Percentiles rank a stretch among this genome's conserved stretches.
Conservation (phyloP, 2,329 filamentous ascomycete species). For the Paramyrothecium sp. region DNA sequence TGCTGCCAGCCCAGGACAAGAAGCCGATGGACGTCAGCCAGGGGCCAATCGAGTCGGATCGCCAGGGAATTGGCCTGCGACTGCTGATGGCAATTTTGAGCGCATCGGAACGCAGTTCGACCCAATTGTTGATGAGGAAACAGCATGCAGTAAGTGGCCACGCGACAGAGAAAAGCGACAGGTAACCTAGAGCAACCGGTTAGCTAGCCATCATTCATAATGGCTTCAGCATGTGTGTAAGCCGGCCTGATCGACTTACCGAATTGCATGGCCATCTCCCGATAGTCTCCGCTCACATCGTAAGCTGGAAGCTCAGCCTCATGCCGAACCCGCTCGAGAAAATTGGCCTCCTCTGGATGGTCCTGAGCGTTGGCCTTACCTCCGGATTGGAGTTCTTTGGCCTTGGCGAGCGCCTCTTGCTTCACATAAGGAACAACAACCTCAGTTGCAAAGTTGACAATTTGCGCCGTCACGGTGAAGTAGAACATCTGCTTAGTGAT, state of each 20-base stretch:
- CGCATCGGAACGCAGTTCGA: constrained; percentile 89
- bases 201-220: constrained; percentile 15
- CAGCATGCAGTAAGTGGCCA: constrained; percentile 92
- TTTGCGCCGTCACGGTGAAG: constrained; percentile 90
- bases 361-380: constrained; percentile 58
- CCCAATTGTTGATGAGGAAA: constrained; percentile 93
- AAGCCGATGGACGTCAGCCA: constrained; percentile 86
- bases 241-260: constrained; percentile 35
- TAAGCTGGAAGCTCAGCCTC: constrained; percentile 83
- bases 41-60: constrained; percentile 90
- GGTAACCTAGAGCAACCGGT: constrained; percentile 59
- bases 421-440: constrained; percentile 83
- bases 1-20: constrained; percentile 87
- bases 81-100: constrained; percentile 91
- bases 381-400: constrained; percentile 69
- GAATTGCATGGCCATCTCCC: constrained; percentile 89
- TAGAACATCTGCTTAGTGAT: constrained; percentile 93
- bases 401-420: constrained; percentile 73
- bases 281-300: constrained; percentile 85
- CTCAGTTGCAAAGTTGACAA: constrained; percentile 84
- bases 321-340: constrained; percentile 76
- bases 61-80: constrained; percentile 84
- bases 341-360: constrained; percentile 72
- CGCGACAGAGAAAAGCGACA: constrained; percentile 86
- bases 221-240: neutral